Evolutionary conservation across 345 rosid species (phyloP), one percentile per base, ranked within the genome.

Genomic region (Dipteronia dyeriana): DNA sequence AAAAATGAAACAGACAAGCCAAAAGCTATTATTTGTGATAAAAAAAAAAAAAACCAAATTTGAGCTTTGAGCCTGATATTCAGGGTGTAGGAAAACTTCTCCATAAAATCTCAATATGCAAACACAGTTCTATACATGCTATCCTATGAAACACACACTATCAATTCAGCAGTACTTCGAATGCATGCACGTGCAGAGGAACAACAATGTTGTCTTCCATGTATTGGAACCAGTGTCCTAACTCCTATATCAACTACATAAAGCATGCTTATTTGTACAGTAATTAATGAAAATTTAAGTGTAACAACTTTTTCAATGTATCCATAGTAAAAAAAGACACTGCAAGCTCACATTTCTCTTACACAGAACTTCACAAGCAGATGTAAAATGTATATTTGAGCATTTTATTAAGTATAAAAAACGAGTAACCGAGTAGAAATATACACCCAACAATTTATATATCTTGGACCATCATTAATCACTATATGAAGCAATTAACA

Each of bases 161-260:
- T 64, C 39, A 19, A 74, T 29, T 74, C 31, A 74, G 53, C 16
- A 43, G 9, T 34, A 34, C 38, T 34, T 34, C 5, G 6, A 4
- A 34, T 34, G 38, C 38, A 34, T 6, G 38, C 45, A 41, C 10
- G 1, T 31, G 26, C 9, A 74, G 41, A 74, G 25, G 45, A 62
- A 45, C 76, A 43, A 26, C 12, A 53, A 20, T 13, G 22, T 22
- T 73, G 39, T 60, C 34, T 66, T 66, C 78, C 1, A 34, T 74
- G 49, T 64, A 19, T 14, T 9, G 38, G 45, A n/a, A 63, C n/a
- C 11, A 74, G 65, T 11, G 9, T 53, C 57, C 77, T 41, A 41
- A 41, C 11, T 53, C 57, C 77, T 10, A 64, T 6, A 25, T 26
- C 14, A 41, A 25, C 56, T 45, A 26, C 25, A 56, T 56, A 20